Percentiles rank a stretch among this genome's conserved stretches.
phyloP scores from a whole-genome alignment of 306 rosid genomes.

The Rosa chinensis region DNA sequence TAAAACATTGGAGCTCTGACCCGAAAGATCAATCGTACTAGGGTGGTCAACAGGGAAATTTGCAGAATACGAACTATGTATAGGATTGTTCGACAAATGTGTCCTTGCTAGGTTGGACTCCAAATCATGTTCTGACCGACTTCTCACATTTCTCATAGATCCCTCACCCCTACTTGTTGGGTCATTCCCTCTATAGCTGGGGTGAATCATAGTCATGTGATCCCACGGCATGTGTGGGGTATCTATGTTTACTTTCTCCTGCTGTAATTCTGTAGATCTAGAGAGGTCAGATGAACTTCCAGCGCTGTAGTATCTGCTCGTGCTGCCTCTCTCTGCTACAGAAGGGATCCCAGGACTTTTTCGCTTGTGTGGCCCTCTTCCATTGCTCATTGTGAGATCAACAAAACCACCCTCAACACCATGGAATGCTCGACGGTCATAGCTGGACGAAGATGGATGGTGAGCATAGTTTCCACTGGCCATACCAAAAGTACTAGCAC shows the following conservation, averaged over 20 bases:
- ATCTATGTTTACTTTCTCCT: slow-evolving; percentile 61
- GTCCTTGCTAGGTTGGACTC: slow-evolving; percentile 65
- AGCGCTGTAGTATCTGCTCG: slow-evolving; percentile 58
- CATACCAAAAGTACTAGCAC: slow-evolving; percentile 51
- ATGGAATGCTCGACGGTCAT: slow-evolving; percentile 62
- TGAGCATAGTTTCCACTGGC: slow-evolving; percentile 48
- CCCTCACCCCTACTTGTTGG: slow-evolving; percentile 69
- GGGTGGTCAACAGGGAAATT: slow-evolving; percentile 51
- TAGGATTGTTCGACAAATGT: slow-evolving; percentile 50
- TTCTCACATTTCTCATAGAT: slow-evolving; percentile 76
- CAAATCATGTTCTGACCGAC: slow-evolving; percentile 70
- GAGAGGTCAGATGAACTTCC: slow-evolving; percentile 70
- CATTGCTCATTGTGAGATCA: slow-evolving; percentile 73
- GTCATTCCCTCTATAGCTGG: slow-evolving; percentile 62
- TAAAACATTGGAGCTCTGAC: slow-evolving; percentile 47
- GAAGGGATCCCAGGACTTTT: slow-evolving; percentile 83
- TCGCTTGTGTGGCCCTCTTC: slow-evolving; percentile 74
- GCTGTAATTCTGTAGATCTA: slow-evolving; percentile 55
- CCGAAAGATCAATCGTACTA: slow-evolving; percentile 47
- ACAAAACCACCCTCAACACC: slow-evolving; percentile 56
- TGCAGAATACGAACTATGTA: slow-evolving; percentile 42
- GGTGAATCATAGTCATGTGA: slow-evolving; percentile 43
- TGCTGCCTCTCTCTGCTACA: slow-evolving; percentile 67
- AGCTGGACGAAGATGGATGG: slow-evolving; percentile 60
- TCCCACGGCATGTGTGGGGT: slow-evolving; percentile 78